Base-by-base conservation (phyloP, 163 green algal genomes). In the Coccomyxa subellipsoidea region DNA sequence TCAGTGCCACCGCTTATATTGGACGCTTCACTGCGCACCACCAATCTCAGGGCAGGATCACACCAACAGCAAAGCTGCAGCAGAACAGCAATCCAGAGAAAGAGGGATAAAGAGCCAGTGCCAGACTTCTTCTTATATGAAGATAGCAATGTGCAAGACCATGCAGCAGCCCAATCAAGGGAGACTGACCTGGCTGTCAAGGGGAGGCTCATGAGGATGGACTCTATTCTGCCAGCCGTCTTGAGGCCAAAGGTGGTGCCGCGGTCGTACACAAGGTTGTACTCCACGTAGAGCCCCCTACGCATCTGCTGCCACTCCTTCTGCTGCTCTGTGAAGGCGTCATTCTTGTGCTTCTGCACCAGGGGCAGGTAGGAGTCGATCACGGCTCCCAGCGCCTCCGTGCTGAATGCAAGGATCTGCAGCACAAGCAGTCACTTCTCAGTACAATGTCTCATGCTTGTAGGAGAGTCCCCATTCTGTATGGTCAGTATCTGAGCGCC, bases 151-250 rank as follows among this genome's bases (percentile, higher is more conserved):
- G n/a, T n/a, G n/a, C n/a, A n/a, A n/a, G n/a, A n/a, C n/a, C n/a
- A 73, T 35, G 66, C 27, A 25, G 47, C 71, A 36, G 79, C 70
- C n/a, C 47, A 84, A 36, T n/a, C 35, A 38, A 10, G 31, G 8
- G 32, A 6, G 31, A 77, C 47, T 36, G 70, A 86, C 47, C 91
- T 85, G 10, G 85, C 89, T 18, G 92, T 97, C 4, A 96, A 88
- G 21, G 97, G 97, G 82, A 99, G 89, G 34, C 90, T 97, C 97
- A 99, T 99, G 29, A 99, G 90, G 85, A 99, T 99, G 84, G 90
- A 97, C 93, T 99, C 97, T 79, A 98, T 99, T 80, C 97, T 91
- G 66, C 97, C 97, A 73, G 95, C 97, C 12, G 97, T 99, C 90
- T 98, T 98, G 8, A 99, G 89, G 47, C 97, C 97, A 87, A 99